Conservation (phyloP, 805 yeast genomes). For the Diddensiella caesifluorescens region DNA sequence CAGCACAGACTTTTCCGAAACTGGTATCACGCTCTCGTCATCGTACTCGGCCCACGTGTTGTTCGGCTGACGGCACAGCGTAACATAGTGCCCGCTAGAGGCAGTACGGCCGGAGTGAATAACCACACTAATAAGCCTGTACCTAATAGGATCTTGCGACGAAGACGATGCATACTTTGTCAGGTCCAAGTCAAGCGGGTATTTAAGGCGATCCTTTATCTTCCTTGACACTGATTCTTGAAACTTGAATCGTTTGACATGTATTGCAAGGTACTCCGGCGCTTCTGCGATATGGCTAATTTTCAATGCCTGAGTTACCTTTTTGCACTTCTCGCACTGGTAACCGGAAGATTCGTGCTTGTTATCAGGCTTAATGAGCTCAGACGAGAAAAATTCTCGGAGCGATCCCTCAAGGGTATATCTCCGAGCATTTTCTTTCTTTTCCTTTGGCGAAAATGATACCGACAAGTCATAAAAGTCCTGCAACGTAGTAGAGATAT, state of each 20-base stretch:
- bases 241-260: slow-evolving; percentile 86
- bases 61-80: slow-evolving; percentile 88
- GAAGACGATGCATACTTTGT: slow-evolving; percentile 49
- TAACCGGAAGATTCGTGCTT: slow-evolving; percentile 50
- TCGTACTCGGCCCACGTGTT: slow-evolving; percentile 92
- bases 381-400: slow-evolving; percentile 77
- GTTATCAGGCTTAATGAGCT: slow-evolving; percentile 59
- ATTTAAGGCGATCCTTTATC: slow-evolving; percentile 79
- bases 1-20: slow-evolving; percentile 67
- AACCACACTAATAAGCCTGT: slow-evolving; percentile 75
- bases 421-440: slow-evolving; percentile 36
- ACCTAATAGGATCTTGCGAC: slow-evolving; percentile 42
- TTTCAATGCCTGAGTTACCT: slow-evolving; percentile 71
- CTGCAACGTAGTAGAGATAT: slow-evolving; percentile 80
- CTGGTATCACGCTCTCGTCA: slow-evolving; percentile 77
- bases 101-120: slow-evolving; percentile 94
- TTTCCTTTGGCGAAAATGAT: slow-evolving; percentile 47
- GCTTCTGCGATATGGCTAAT: slow-evolving; percentile 68
- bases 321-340: slow-evolving; percentile 80
- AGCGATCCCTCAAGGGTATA: slow-evolving; percentile 73
- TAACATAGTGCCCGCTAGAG: slow-evolving; percentile 87
- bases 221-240: slow-evolving; percentile 55
- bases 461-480: slow-evolving; percentile 90
- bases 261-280: slow-evolving; percentile 84
- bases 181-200: slow-evolving; percentile 72